Base-by-base conservation (phyloP, 441 rosid species). In the Raphanus hybrid region DNA sequence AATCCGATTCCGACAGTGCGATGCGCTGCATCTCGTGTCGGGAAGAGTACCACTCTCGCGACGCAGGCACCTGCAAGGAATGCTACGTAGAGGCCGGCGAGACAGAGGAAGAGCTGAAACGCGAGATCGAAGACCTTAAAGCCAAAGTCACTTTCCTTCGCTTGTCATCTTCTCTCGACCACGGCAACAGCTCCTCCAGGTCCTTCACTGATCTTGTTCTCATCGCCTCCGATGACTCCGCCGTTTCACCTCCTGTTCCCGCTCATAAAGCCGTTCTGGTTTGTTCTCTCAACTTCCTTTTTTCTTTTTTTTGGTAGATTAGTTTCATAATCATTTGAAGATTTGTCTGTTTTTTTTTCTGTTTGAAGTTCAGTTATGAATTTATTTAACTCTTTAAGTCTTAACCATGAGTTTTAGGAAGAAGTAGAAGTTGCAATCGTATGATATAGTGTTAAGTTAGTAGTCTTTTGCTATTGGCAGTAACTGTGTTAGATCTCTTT, bases 1-100 rank as follows among this genome's bases (percentile, higher is more conserved):
- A 64, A 3, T 57, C 75, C 65, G 91, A 84, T 3, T 11, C 73
- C 12, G 86, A 85, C 64, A 84, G 74, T 41, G 80, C 78, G 54
- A 85, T 92, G 91, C 82, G 90, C 0, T 92, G 97, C 86, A 65
- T 89, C 34, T 94, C 92, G 8, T 94, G 98, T 76, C 82, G 77
- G 72, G 92, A 88, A 70, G 88, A 84, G 79, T 89, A 92, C 80
- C 72, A 54, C 27, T 18, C 78, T 26, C 70, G 74, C 20, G 92
- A 92, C 41, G 94, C 92, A 23, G 97, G 98, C 10, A 92, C 97
- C n/a, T 94, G 98, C 84, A 91, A 90, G 79, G 97, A 90, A 80
- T 92, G 98, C 73, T 92, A 89, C 78, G 96, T 87, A 37, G 94
- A 90, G 81, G 97, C 97, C 2, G 88, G 95, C 78, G 95, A 91